A percentile compares a stretch with the other conserved stretches of the same genome.
Conservation (phyloP, 2,329 filamentous ascomycete genomes). For the Diaporthe ilicicola region DNA sequence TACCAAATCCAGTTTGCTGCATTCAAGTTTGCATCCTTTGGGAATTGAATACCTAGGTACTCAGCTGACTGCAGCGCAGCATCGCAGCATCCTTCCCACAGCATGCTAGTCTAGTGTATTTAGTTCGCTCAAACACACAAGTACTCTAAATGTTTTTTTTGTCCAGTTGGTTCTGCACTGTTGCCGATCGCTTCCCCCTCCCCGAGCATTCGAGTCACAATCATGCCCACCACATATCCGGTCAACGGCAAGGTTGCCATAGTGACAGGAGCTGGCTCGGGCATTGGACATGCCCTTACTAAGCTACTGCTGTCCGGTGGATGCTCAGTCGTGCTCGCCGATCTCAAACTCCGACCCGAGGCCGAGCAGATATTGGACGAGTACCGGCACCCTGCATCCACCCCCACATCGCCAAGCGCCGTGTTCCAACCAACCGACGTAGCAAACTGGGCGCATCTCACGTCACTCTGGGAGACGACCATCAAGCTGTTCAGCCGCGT, state of each 20-base stretch:
- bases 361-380: constrained; percentile 43
- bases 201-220: too few relatives aligned
- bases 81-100: too few relatives aligned
- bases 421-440: constrained; percentile 49
- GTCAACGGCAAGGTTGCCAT: constrained; percentile 40
- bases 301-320: constrained; percentile 44
- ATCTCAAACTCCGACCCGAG: constrained; percentile 45
- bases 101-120: too few relatives aligned
- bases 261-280: constrained; percentile 45
- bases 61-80: too few relatives aligned
- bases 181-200: too few relatives aligned
- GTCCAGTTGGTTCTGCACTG: too few relatives aligned
- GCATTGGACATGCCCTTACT: constrained; percentile 48
- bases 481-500: constrained; percentile 31
- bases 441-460: constrained; percentile 46
- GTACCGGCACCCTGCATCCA: constrained; percentile 39
- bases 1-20: too few relatives aligned
- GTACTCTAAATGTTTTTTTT: too few relatives aligned
- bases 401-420: constrained; percentile 37
- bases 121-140: too few relatives aligned
- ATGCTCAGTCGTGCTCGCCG: constrained; percentile 49
- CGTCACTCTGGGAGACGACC: constrained; percentile 35
- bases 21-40: too few relatives aligned
- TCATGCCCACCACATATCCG: too few relatives aligned
- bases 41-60: too few relatives aligned